Base-by-base conservation (phyloP, 345 rosid genomes). In the Mallotus nudiflorus region DNA sequence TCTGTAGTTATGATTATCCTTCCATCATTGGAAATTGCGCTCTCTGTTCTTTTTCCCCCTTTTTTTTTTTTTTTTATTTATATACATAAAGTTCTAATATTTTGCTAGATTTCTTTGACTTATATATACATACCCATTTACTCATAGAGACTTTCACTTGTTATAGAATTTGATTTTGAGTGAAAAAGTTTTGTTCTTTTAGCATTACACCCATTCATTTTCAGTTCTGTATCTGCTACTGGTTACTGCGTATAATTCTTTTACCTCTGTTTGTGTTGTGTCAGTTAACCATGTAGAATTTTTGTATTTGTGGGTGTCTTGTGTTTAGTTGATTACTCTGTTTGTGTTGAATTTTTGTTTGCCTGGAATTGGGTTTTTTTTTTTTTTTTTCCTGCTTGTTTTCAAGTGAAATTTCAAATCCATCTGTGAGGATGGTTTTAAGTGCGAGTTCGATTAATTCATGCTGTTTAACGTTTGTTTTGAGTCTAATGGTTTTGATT, bases 1-100 rank as follows among this genome's bases (percentile, higher is more conserved):
- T 22, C 4, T 60, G 56, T 69, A 66, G 46, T 68, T 72, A 67
- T 67, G 49, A 40, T 52, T 52, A 7, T 49, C 20, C 35, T 13
- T 67, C 62, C 25, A 35, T 46, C 66, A 19, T 67, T 72, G 69
- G 65, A 24, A 67, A 55, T 42, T 66, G 40, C 27, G 37, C 77
- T 66, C 27, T 49, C 35, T 8, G 44, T 40, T 37, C n/a, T n/a
- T n/a, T n/a, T n/a, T n/a, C n/a, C n/a, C n/a, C n/a, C n/a, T n/a
- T n/a, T n/a, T n/a, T n/a, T n/a, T n/a, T n/a, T n/a, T n/a, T n/a
- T n/a, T n/a, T n/a, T n/a, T 37, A 20, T 27, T 45, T 40, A 18
- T 35, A n/a, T 39, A 37, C 3, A 42, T 9, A 8, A 42, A 42
- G 14, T 12, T 42, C 9, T 12, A 42, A 12, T 42, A 1, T 42